phyloP scores from a whole-genome alignment of 805 yeast species.

The Nematodospora valgi region DNA sequence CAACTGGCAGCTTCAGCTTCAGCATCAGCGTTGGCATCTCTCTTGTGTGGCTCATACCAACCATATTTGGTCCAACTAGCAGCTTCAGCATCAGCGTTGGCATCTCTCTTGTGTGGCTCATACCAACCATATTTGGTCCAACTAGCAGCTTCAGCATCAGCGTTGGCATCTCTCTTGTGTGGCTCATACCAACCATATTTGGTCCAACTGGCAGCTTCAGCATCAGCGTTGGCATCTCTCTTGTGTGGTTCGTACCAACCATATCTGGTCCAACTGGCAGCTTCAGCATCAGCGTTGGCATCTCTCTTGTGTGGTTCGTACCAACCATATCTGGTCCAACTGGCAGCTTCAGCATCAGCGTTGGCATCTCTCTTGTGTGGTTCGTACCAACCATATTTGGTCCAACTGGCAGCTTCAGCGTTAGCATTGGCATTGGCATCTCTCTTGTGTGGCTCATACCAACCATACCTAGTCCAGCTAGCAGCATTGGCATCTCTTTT shows the following conservation, averaged over 20 bases:
- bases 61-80: constrained; percentile 4
- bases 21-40: constrained; percentile 1
- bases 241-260: constrained; percentile 6
- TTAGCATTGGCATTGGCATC: constrained; percentile 5
- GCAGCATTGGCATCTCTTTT: constrained; percentile 2
- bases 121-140: constrained; percentile 6
- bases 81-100: constrained; percentile 4
- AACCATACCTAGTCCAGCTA: constrained; percentile 5
- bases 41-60: constrained; percentile 5
- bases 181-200: constrained; percentile 5
- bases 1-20: constrained; percentile 1
- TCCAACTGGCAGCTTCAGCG: constrained; percentile 1
- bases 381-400: constrained; percentile 5
- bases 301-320: constrained; percentile 7
- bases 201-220: constrained; percentile 7
- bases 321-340: constrained; percentile 5
- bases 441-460: constrained; percentile 6
- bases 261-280: constrained; percentile 6
- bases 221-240: constrained; percentile 5
- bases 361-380: constrained; percentile 6
- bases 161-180: constrained; percentile 5
- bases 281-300: constrained; percentile 5
- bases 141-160: constrained; percentile 5
- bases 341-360: constrained; percentile 5
- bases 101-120: constrained; percentile 6